Evolutionary conservation across 345 rosid genomes (phyloP).

Genomic region (Brassica cretica): DNA sequence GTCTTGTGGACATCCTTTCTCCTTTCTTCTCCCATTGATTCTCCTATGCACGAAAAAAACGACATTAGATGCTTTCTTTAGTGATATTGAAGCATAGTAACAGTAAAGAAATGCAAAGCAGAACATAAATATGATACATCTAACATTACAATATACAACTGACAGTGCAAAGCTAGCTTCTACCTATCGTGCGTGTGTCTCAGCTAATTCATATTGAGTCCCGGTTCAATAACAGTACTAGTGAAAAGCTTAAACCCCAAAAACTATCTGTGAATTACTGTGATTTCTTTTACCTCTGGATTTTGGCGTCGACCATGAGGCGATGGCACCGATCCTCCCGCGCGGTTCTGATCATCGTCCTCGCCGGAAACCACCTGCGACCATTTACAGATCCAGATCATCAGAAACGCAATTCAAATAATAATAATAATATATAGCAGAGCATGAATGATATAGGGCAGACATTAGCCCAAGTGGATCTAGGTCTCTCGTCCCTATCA

Average conservation of each 20-base stretch:
- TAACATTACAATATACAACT: neutral
- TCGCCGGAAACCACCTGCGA: constrained; percentile 77
- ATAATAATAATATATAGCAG: neutral
- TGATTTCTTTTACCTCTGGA: constrained; percentile 20
- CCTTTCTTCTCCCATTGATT: constrained; percentile 34
- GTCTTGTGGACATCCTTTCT: constrained; percentile 21
- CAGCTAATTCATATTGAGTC: neutral
- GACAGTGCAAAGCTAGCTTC: neutral
- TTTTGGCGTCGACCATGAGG: constrained; percentile 25
- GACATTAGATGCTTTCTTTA: neutral
- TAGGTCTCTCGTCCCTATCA: constrained; percentile 54
- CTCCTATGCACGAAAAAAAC: constrained; percentile 12
- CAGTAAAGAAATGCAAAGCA: neutral
- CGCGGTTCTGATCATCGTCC: constrained; percentile 35
- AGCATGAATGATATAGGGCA: neutral
- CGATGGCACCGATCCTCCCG: constrained; percentile 17
- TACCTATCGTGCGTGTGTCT: neutral
- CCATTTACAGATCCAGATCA: constrained; percentile 1
- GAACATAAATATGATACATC: neutral
- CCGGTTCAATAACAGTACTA: neutral
- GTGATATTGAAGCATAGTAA: neutral
- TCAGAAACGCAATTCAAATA: neutral
- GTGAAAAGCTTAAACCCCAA: neutral
- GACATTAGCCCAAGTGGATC: constrained; percentile 84
- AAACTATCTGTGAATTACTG: neutral